Percentiles rank a stretch among this genome's conserved stretches.
Conservation (phyloP, 2,329 filamentous ascomycete species). For the Aspergillus costaricaensis region DNA sequence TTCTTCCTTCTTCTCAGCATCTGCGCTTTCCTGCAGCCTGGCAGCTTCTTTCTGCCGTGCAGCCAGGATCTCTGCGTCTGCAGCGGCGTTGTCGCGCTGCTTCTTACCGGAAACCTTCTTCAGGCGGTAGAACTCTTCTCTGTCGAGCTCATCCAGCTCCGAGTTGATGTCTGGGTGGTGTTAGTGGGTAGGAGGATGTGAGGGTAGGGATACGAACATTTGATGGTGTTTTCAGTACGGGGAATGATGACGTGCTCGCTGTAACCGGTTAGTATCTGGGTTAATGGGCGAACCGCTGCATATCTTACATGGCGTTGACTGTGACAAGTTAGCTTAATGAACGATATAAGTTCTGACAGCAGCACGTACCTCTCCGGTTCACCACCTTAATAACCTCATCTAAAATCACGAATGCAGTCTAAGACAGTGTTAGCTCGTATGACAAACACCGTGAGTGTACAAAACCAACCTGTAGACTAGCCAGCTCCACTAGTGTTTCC, state of each 20-base stretch:
- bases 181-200: conserved; percentile 12
- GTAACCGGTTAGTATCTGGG: conserved; percentile 18
- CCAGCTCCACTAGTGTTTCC: conserved; percentile 91
- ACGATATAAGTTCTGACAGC: background rate
- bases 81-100: conserved; percentile 70
- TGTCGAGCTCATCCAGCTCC: conserved; percentile 92
- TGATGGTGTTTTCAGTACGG: conserved; percentile 98
- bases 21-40: conserved; percentile 61
- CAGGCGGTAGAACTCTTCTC: conserved; percentile 95
- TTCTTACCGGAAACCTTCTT: conserved; percentile 94
- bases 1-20: conserved; percentile 14
- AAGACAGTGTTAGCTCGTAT: conserved; percentile 19
- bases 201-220: conserved; percentile 60
- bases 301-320: conserved; percentile 90
- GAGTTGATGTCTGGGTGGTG: conserved; percentile 79
- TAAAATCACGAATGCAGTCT: conserved; percentile 94
- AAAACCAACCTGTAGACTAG: conserved; percentile 71
- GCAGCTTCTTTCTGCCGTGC: conserved; percentile 32
- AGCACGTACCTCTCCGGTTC: conserved; percentile 76
- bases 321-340: conserved; percentile 27
- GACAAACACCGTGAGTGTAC: background rate
- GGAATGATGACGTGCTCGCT: conserved; percentile 79
- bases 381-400: conserved; percentile 99
- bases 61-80: conserved; percentile 73
- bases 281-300: background rate